A percentile compares a stretch with the other conserved stretches of the same genome.
phyloP scores from a whole-genome alignment of 2,329 filamentous ascomycete species.

The Claviceps maximensis region DNA sequence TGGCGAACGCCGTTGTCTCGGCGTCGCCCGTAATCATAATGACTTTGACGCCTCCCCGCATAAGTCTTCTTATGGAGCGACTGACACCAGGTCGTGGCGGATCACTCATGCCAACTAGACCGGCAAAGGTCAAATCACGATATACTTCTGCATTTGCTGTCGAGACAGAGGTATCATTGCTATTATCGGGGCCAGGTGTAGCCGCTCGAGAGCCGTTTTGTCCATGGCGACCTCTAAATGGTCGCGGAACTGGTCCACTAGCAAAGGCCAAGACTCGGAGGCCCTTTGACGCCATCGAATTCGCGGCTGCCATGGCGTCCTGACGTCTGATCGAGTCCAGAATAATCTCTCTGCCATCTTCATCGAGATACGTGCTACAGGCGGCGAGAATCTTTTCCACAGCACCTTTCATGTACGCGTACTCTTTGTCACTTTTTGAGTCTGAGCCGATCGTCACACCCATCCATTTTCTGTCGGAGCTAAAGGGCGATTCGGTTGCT shows the following conservation, averaged over 20 bases:
- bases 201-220: constrained; percentile 31
- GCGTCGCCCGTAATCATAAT: constrained; percentile 99
- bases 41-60: constrained; percentile 89
- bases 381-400: constrained; percentile 74
- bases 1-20: constrained; percentile 85
- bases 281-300: constrained; percentile 77
- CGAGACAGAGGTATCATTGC: constrained; percentile 25
- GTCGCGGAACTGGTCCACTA: constrained; percentile 55
- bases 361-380: constrained; percentile 82
- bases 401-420: constrained; percentile 91
- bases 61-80: constrained; percentile 73
- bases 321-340: constrained; percentile 64
- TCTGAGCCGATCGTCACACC: constrained; percentile 69
- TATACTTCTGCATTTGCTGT: constrained; percentile 58
- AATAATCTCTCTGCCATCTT: constrained; percentile 73
- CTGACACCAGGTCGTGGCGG: constrained; percentile 84
- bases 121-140: constrained; percentile 74
- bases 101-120: constrained; percentile 93
- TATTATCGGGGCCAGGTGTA: constrained; percentile 32
- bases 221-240: constrained; percentile 26
- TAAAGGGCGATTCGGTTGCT: constrained; percentile 81
- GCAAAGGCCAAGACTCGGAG: constrained; percentile 88
- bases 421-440: constrained; percentile 51
- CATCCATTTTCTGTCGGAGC: constrained; percentile 98
- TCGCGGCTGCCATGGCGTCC: constrained; percentile 66